Evolutionary conservation across 1,284 basidiomycete species (phyloP).

Genomic region (Pseudozyma pruni): DNA sequence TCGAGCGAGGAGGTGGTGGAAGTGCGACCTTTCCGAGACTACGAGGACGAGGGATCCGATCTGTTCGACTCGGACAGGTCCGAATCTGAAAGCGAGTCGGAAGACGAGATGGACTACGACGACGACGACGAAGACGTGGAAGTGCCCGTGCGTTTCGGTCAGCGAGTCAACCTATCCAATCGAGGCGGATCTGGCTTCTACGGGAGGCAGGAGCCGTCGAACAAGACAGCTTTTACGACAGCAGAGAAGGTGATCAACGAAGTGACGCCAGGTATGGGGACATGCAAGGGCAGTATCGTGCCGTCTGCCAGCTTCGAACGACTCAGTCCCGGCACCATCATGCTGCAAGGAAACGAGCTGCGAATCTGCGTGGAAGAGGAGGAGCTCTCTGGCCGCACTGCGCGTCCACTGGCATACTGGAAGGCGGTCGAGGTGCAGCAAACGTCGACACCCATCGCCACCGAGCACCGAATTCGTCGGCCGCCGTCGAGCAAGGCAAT

Average conservation of each 20-base stretch:
- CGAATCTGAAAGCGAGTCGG: constrained; percentile 14
- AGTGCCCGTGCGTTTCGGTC: constrained; percentile 37
- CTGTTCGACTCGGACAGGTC: constrained; percentile 33
- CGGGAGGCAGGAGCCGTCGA: neutral
- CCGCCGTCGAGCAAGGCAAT: constrained; percentile 34
- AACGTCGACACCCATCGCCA: neutral
- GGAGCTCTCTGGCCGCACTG: neutral
- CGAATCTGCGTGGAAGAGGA: constrained; percentile 26
- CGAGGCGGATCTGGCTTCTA: neutral
- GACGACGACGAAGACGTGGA: constrained; percentile 26
- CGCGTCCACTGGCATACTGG: constrained; percentile 20
- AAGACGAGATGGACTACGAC: constrained; percentile 18
- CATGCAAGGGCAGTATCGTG: constrained; percentile 1
- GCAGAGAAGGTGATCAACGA: no score
- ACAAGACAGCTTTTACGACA: neutral
- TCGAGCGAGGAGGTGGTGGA: neutral
- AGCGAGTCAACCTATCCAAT: constrained; percentile 21
- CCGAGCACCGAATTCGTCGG: constrained; percentile 13
- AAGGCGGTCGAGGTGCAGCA: constrained; percentile 33
- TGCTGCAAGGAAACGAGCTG: constrained; percentile 22
- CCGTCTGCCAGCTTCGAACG: constrained; percentile 19
- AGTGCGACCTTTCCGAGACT: constrained; percentile 29
- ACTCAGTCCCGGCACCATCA: constrained; percentile 12
- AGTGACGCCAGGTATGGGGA: neutral
- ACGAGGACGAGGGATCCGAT: constrained; percentile 43